Evolutionary conservation across 106 monocot genomes (phyloP).

Genomic region (Phalaenopsis aphrodite): DNA sequence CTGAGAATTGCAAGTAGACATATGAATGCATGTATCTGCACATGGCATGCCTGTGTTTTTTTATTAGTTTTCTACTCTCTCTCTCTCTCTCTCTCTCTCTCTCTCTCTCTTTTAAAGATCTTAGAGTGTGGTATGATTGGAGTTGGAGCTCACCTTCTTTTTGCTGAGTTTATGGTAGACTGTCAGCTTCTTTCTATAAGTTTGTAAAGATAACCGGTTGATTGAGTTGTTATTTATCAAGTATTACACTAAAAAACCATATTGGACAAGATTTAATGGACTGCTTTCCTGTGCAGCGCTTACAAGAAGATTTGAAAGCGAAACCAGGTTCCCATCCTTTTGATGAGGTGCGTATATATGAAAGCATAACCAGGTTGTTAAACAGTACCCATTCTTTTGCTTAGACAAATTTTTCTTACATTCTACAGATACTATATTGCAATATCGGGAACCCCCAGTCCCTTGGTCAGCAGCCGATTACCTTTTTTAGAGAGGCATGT

Average conservation of each 20-base stretch:
- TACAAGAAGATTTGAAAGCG: slow-evolving; percentile 66
- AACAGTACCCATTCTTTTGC: not conserved
- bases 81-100: not conserved
- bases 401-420: not conserved
- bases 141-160: not conserved
- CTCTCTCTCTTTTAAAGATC: not conserved
- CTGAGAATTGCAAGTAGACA: not conserved
- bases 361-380: not conserved
- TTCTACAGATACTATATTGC: slow-evolving; percentile 75
- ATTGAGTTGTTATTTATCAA: not conserved
- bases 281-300: slow-evolving; percentile 28
- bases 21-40: not conserved
- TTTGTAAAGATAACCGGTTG: not conserved
- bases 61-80: not conserved
- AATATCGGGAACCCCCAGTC: slow-evolving; percentile 96
- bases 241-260: not conserved
- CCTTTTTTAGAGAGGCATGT: slow-evolving; percentile 84
- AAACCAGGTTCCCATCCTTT: slow-evolving; percentile 77
- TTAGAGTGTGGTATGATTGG: not conserved
- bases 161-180: not conserved
- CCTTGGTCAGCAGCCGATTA: slow-evolving; percentile 80
- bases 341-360: slow-evolving; percentile 48
- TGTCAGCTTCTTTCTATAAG: slow-evolving; percentile 4
- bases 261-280: not conserved
- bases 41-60: not conserved